A percentile compares a stretch with the other conserved stretches of the same genome.
Conservation (phyloP, 257 asterid genomes). For the Nyctanthes arbortristis region DNA sequence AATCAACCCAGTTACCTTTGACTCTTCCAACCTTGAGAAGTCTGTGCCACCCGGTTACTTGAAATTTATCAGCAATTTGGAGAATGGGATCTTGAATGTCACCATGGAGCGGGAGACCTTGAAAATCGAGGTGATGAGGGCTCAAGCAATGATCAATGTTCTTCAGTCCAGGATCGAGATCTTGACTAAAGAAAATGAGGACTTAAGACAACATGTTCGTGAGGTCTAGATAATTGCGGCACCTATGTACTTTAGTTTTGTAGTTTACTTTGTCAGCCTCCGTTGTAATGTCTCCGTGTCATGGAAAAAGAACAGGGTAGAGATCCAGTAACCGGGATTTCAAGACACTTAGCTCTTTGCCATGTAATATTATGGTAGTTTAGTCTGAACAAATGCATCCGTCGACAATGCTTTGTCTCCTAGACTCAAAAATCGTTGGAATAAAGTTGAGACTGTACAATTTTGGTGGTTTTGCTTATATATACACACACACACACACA, state of each 20-base stretch:
- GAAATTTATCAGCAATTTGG: constrained; percentile 82
- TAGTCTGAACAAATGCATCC: constrained; percentile 32
- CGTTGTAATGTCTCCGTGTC: constrained; percentile 20
- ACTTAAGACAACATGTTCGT: constrained; percentile 45
- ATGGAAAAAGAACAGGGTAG: constrained; percentile 39
- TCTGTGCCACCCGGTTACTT: constrained; percentile 92
- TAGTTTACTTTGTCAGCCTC: constrained; percentile 16
- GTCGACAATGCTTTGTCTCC: constrained; percentile 35
- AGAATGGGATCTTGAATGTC: constrained; percentile 77
- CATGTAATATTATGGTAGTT: constrained; percentile 34
- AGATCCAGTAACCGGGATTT: no score
- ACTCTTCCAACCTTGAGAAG: constrained; percentile 88
- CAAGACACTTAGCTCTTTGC: constrained; percentile 27
- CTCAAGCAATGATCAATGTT: constrained; percentile 85
- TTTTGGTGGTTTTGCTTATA: background rate
- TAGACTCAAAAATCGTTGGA: constrained; percentile 9
- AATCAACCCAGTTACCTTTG: constrained; percentile 47
- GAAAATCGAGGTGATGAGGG: constrained; percentile 96
- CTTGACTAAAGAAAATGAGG: constrained; percentile 67
- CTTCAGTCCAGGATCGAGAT: constrained; percentile 74
- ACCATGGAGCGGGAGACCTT: constrained; percentile 87
- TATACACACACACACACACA: no score
- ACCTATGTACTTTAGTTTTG: constrained; percentile 25
- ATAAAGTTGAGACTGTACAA: constrained; percentile 32
- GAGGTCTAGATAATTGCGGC: constrained; percentile 23